A percentile compares a stretch with the other conserved stretches of the same genome.
Conservation (phyloP, 2,329 filamentous ascomycete genomes). For the Paracamarosporium sp. region DNA sequence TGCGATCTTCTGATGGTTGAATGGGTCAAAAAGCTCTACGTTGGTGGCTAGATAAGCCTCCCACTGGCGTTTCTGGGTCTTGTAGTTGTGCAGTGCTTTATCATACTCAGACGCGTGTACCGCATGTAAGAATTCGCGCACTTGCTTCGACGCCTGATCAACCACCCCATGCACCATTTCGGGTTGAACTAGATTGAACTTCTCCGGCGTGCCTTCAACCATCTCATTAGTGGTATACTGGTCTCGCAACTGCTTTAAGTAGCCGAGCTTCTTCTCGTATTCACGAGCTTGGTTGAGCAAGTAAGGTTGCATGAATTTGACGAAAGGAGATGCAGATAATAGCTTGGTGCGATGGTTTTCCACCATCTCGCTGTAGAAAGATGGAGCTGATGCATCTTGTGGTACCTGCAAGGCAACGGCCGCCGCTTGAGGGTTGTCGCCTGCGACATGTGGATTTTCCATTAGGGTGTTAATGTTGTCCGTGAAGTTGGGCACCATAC, state of each 20-base stretch:
- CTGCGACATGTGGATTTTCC: neutral
- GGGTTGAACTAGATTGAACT: constrained; percentile 89
- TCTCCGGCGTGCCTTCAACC: constrained; percentile 58
- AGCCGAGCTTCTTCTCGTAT: constrained; percentile 82
- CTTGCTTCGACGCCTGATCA: constrained; percentile 80
- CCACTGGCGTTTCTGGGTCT: constrained; percentile 95
- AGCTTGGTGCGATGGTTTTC: constrained; percentile 92
- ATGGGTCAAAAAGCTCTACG: constrained; percentile 88
- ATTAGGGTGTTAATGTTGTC: neutral
- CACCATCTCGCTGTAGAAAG: constrained; percentile 94
- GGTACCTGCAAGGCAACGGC: constrained; percentile 60
- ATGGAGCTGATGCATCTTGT: constrained; percentile 83
- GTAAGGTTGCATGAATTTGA: constrained; percentile 93
- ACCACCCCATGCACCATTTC: constrained; percentile 92
- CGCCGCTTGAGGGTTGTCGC: constrained; percentile 45
- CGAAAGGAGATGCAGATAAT: constrained; percentile 92
- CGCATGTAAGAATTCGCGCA: constrained; percentile 91
- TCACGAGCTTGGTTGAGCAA: constrained; percentile 90
- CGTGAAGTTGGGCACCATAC: neutral
- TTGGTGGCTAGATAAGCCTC: constrained; percentile 92
- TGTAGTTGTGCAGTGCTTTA: constrained; percentile 90
- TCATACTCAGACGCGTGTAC: constrained; percentile 98
- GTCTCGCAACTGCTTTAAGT: constrained; percentile 82
- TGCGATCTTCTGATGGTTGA: constrained; percentile 94
- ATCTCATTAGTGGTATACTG: constrained; percentile 60